A percentile compares a stretch with the other conserved stretches of the same genome.
These are phyloP conservation scores for Rosellinia necatrix DNA, from an alignment of 2,329 filamentous ascomycete genomes.

Conservation along the genomic window DNA sequence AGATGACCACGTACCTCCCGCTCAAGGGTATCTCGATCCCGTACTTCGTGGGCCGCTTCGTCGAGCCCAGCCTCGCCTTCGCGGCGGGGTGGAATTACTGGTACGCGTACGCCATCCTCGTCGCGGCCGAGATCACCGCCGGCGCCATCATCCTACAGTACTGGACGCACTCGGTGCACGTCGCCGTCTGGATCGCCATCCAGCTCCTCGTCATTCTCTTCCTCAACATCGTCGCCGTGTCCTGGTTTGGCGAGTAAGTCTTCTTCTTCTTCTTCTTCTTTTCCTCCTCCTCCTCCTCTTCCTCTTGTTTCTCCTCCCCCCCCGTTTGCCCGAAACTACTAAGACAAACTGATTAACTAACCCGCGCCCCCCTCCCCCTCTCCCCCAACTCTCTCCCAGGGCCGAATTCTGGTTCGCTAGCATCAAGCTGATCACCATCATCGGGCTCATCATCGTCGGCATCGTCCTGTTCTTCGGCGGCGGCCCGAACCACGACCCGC, in stretches of 20 bases:
- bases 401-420: slow-evolving; percentile 66
- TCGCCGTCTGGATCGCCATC: slow-evolving; percentile 64
- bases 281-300: too few relatives aligned
- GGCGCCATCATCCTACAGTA: slow-evolving; percentile 64
- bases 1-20: slow-evolving; percentile 60
- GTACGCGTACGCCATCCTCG: slow-evolving; percentile 63
- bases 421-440: slow-evolving; percentile 63
- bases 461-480: slow-evolving; percentile 62
- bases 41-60: slow-evolving; percentile 60
- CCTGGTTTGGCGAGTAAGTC: slow-evolving; percentile 58
- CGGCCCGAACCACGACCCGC: slow-evolving; percentile 52
- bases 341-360: too few relatives aligned
- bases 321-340: too few relatives aligned
- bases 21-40: slow-evolving; percentile 61
- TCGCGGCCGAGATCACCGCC: slow-evolving; percentile 62
- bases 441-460: slow-evolving; percentile 61
- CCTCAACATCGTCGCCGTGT: slow-evolving; percentile 62
- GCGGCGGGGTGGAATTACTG: slow-evolving; percentile 66
- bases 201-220: slow-evolving; percentile 58
- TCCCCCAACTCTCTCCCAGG: too few relatives aligned
- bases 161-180: slow-evolving; percentile 57
- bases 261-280: not conserved
- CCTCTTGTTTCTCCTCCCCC: too few relatives aligned
- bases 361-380: too few relatives aligned
- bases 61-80: slow-evolving; percentile 61